Evolutionary conservation across 1,139 yeast species (phyloP), one percentile per base, ranked within the genome.

Genomic region (Pneumocystis oryctolagi): DNA sequence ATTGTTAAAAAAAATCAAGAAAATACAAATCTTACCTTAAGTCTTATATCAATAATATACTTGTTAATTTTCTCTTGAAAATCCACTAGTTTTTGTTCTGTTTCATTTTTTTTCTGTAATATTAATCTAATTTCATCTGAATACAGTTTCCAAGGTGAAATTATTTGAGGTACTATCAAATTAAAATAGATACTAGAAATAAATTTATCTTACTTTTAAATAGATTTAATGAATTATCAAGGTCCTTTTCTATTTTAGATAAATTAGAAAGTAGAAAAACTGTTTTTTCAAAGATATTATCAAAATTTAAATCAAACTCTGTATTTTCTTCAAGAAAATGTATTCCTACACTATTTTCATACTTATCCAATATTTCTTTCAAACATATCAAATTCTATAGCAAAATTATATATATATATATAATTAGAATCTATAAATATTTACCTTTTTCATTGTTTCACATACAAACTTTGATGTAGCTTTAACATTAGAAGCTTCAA

Each of bases 21-120:
- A 34, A 34, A 34, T 9, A 34, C 9, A 34, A 61, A 18, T 9
- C 47, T 30, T 34, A 28, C 62, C 37, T 62, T 59, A 12, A 40
- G 34, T 5, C 60, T 47, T 59, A 63, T 20, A 34, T 63, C 64
- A 37, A 18, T 56, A 18, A 58, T 56, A 14, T 64, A 62, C n/a
- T 62, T 47, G 9, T 59, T 58, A 31, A 63, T 9, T 20, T 64
- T 66, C 20, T 61, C 60, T 18, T 57, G 59, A 34, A 62, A 28
- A n/a, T 18, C 32, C 9, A 25, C 60, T 5, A 64, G 58, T n/a
- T 25, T 25, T n/a, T 25, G 9, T 25, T 28, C 53, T 25, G 61
- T 18, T 3, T 42, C 62, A 16, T 34, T 55, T 12, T 55, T 58
- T 20, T 34, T 39, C n/a, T 53, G 61, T 18, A 47, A 59, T 16